Conservation (phyloP, 1,139 yeast species). For the Taphrina wiesneri region DNA sequence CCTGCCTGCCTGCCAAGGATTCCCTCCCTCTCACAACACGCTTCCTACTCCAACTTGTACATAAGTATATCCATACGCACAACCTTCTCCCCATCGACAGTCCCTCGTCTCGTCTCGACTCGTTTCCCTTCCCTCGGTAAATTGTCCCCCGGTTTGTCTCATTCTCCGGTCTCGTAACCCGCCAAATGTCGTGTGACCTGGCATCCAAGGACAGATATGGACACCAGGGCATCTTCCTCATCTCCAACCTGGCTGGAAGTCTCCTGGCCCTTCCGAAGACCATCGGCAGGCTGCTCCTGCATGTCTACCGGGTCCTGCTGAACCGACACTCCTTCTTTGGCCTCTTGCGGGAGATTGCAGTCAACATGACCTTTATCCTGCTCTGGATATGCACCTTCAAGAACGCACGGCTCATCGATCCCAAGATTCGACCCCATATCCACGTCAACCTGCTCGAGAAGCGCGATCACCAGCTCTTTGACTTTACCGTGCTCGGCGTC, state of each 20-base stretch:
- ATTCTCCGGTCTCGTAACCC: not conserved
- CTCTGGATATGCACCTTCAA: constrained; percentile 62
- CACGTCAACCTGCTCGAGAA: constrained; percentile 54
- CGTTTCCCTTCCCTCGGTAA: no score
- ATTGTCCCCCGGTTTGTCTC: no score
- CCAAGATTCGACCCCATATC: constrained; percentile 57
- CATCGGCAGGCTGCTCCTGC: not conserved
- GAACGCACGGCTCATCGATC: constrained; percentile 63
- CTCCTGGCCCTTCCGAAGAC: not conserved
- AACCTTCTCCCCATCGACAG: no score
- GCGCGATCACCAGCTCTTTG: constrained; percentile 45
- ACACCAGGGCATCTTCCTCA: not conserved
- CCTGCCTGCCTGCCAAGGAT: no score
- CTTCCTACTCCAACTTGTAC: no score
- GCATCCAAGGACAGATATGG: not conserved
- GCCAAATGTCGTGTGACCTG: not conserved
- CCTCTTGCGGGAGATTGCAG: constrained; percentile 42
- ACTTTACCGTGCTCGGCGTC: constrained; percentile 35
- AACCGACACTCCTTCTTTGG: constrained; percentile 21
- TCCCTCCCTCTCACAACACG: not conserved
- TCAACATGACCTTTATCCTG: constrained; percentile 58
- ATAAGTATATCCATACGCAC: no score
- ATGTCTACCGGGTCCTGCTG: constrained; percentile 18
- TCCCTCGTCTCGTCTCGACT: not conserved
- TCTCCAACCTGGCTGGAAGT: not conserved